Evolutionary conservation across 768 basidiomycete species (phyloP), one percentile per base, ranked within the genome.

Genomic region (Lactifluus volemus): DNA sequence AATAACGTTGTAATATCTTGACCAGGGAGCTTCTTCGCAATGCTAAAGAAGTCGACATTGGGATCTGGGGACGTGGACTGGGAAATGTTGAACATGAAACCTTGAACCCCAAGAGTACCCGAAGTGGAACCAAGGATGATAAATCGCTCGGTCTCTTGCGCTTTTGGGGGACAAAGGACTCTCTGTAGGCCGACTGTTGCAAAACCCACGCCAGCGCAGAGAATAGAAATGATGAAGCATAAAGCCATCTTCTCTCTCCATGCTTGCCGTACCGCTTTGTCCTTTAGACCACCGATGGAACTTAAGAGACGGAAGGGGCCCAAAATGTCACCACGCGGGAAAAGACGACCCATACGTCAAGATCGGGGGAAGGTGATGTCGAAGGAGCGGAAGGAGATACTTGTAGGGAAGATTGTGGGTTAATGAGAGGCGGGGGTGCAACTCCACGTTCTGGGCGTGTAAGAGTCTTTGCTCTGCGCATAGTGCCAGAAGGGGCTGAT

Each of bases 221-320:
- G 73, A 48, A 93, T 42, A 59, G 82, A 65, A 53, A 93, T 90
- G 69, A 98, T 86, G 72, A 89, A 84, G 74, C 95, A 98, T 4
- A 99, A 78, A 6, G 93, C 84, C 60, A 96, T 85, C 78, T 98
- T 99, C 74, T 99, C 97, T 70, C 95, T 84, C 97, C 97, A 99
- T 1, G 97, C 97, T 72, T 97, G 92, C 63, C 84, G 78, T 55
- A 82, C 79, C 41, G 82, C 78, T 67, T 81, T 81, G 73, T 95
- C 92, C 70, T 82, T 87, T 71, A 98, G 78, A 49, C 92, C 90
- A 59, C 88, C 89, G 11, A 92, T 44, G 2, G 84, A 82, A 25
- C 81, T 73, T 59, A 98, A 81, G 25, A 92, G 68, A 88, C 80
- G 49, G 82, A 79, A 29, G 95, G 94, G 2, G 91, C 95, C 93